Conservation (phyloP, 441 rosid genomes). For the Viola pubescens region DNA sequence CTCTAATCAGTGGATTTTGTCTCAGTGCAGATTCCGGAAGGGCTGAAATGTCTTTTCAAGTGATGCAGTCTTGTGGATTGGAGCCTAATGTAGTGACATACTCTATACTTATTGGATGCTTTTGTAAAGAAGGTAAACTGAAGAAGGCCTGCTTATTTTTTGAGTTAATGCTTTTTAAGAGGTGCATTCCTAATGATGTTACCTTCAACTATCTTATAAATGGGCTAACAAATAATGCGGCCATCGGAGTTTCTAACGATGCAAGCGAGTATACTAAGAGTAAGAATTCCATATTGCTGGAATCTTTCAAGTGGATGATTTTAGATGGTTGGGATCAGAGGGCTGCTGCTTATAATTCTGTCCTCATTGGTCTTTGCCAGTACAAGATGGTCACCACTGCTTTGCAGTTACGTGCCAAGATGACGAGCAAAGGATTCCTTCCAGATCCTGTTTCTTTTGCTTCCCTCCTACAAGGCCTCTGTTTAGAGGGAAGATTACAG, state of each 20-base stretch:
- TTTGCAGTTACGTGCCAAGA: constrained; percentile 37
- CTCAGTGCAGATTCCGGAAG: constrained; percentile 35
- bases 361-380: constrained; percentile 52
- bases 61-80: constrained; percentile 48
- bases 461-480: constrained; percentile 59
- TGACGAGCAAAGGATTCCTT: constrained; percentile 47
- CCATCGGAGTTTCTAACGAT: constrained; percentile 13
- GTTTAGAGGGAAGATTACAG: constrained; percentile 47
- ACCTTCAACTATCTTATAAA: constrained; percentile 59
- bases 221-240: constrained; percentile 47
- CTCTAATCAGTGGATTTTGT: constrained; percentile 67
- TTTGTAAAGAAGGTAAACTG: constrained; percentile 52
- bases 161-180: constrained; percentile 61
- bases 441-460: constrained; percentile 54
- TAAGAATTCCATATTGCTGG: constrained; percentile 34
- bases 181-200: constrained; percentile 59
- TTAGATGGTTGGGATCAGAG: constrained; percentile 48
- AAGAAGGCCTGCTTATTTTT: constrained; percentile 54
- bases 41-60: constrained; percentile 54
- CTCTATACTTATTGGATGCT: constrained; percentile 55
- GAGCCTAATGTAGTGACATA: constrained; percentile 76
- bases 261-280: constrained; percentile 19
- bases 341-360: constrained; percentile 53
- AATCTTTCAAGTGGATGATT: constrained; percentile 44
- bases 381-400: constrained; percentile 62